These are phyloP conservation scores for Talaromyces funiculosus DNA, from an alignment of 2,329 filamentous ascomycete genomes.

Conservation along the genomic window DNA sequence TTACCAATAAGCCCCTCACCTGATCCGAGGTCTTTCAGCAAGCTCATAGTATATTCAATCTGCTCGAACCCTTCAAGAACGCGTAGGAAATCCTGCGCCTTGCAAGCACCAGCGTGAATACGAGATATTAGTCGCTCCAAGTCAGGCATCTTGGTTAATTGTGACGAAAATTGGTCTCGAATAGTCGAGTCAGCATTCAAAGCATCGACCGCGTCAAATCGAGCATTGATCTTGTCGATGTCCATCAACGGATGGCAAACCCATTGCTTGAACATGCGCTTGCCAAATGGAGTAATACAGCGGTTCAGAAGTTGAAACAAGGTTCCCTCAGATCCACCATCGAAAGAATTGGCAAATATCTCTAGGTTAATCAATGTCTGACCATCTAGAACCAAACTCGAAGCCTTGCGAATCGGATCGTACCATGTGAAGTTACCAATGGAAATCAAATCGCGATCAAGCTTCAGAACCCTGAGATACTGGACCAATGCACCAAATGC, in stretches of 20 bases:
- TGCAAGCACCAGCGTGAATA: slow-evolving; percentile 87
- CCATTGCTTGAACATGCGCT: slow-evolving; percentile 93
- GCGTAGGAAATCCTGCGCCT: slow-evolving; percentile 83
- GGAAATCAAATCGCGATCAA: slow-evolving; percentile 79
- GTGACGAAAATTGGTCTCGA: slow-evolving; percentile 80
- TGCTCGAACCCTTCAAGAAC: slow-evolving; percentile 96
- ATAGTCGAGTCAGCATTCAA: slow-evolving; percentile 76
- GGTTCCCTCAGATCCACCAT: slow-evolving; percentile 78
- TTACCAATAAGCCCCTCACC: slow-evolving; percentile 79
- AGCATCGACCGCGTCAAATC: slow-evolving; percentile 88
- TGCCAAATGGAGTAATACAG: slow-evolving; percentile 94
- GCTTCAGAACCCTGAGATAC: slow-evolving; percentile 79
- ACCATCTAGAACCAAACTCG: slow-evolving; percentile 85
- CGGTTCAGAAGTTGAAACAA: slow-evolving; percentile 86
- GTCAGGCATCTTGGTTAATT: slow-evolving; percentile 87
- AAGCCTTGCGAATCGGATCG: slow-evolving; percentile 83
- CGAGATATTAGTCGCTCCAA: slow-evolving; percentile 90
- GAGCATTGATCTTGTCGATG: slow-evolving; percentile 80
- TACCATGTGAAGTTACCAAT: slow-evolving; percentile 90
- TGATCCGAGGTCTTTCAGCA: slow-evolving; percentile 68
- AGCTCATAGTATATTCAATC: slow-evolving; percentile 86
- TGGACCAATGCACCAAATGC: slow-evolving; percentile 83
- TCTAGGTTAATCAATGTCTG: slow-evolving; percentile 98
- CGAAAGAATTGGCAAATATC: slow-evolving; percentile 86
- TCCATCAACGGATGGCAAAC: slow-evolving; percentile 92